A percentile compares a stretch with the other conserved stretches of the same genome.
phyloP scores from a whole-genome alignment of 345 rosid species.

The Melaleuca alternifolia region DNA sequence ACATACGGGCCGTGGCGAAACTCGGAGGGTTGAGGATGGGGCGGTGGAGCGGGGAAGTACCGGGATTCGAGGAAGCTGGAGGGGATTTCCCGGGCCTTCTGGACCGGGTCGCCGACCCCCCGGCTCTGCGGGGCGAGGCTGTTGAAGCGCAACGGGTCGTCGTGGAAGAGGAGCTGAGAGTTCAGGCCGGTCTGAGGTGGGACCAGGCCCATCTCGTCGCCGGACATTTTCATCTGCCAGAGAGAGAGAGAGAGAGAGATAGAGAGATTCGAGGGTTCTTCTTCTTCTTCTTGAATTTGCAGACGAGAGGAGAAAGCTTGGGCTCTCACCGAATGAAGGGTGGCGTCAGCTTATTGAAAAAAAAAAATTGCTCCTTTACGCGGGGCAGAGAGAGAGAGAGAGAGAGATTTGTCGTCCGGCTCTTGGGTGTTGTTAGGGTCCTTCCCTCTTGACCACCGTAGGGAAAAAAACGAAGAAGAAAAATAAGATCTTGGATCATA shows the following conservation, averaged over 20 bases:
- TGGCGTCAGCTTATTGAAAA: not conserved
- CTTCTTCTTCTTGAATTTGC: not conserved
- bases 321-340: not conserved
- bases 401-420: not conserved
- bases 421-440: not conserved
- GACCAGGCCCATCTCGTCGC: conserved; percentile 25
- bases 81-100: conserved; percentile 39
- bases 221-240: conserved; percentile 19
- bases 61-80: conserved; percentile 42
- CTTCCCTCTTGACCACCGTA: not conserved
- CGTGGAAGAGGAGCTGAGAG: conserved; percentile 43
- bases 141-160: conserved; percentile 31
- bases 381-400: not conserved
- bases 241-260: not conserved
- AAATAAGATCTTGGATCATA: not conserved
- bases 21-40: conserved; percentile 7
- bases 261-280: not conserved
- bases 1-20: conserved; percentile 14
- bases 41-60: conserved; percentile 12
- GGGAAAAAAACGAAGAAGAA: not conserved
- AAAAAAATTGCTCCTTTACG: not conserved
- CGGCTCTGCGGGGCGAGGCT: conserved; percentile 5
- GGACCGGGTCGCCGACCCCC: conserved; percentile 25
- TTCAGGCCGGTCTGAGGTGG: conserved; percentile 25
- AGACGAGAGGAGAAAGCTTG: not conserved